These are phyloP conservation scores for Multifurca ochricompacta DNA, from an alignment of 768 basidiomycete species.

Conservation along the genomic window DNA sequence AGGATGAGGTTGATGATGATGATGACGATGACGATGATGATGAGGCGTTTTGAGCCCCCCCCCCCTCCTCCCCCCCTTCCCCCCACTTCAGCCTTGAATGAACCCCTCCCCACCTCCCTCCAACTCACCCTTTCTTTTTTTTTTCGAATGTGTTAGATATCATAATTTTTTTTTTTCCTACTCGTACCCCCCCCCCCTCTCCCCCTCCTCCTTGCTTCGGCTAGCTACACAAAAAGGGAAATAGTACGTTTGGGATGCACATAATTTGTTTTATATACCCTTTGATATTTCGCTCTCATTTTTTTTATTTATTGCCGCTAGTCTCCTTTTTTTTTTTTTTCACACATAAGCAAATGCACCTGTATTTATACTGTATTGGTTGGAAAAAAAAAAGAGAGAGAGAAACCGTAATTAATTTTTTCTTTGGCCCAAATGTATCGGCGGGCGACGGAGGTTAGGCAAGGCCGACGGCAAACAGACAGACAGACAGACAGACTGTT, in stretches of 20 bases:
- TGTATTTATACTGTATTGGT: constrained; percentile 19
- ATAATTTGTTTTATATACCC: constrained; percentile 9
- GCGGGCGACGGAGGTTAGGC: too few relatives aligned
- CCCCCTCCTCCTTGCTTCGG: too few relatives aligned
- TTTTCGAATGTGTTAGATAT: background rate
- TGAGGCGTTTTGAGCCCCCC: background rate
- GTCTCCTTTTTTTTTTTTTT: too few relatives aligned
- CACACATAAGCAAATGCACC: constrained; percentile 1
- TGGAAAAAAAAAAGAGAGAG: too few relatives aligned
- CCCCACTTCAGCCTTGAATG: too few relatives aligned
- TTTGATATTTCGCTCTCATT: background rate
- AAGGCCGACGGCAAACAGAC: too few relatives aligned
- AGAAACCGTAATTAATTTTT: background rate
- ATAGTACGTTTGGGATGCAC: background rate
- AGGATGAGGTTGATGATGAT: constrained; percentile 20
- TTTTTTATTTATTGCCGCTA: background rate
- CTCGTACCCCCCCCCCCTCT: too few relatives aligned
- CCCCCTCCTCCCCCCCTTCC: background rate
- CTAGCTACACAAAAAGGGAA: too few relatives aligned
- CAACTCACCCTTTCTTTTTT: too few relatives aligned
- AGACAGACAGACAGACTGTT: too few relatives aligned
- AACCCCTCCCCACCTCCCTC: too few relatives aligned
- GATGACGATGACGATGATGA: constrained; percentile 8
- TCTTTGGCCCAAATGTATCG: background rate
- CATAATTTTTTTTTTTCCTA: background rate